These are phyloP conservation scores for Zygoascus ofunaensis DNA, from an alignment of 805 yeast genomes.

Conservation along the genomic window DNA sequence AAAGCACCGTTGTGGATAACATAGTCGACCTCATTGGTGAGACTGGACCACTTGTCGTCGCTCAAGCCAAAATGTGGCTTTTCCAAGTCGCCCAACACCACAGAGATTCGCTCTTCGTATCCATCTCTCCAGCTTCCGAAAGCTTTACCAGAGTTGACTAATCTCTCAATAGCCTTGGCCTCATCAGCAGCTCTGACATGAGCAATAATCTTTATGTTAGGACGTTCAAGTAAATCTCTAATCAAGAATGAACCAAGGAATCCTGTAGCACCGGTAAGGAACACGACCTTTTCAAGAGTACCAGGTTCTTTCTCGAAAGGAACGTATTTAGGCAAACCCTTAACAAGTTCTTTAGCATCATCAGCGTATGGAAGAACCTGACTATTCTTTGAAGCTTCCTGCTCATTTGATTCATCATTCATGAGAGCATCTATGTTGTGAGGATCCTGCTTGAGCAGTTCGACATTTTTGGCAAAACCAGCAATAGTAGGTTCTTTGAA, in stretches of 20 bases:
- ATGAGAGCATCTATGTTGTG: background rate
- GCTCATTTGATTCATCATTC: constrained; percentile 32
- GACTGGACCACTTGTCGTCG: constrained; percentile 45
- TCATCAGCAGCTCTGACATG: constrained; percentile 81
- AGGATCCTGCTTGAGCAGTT: constrained; percentile 34
- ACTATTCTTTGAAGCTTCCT: constrained; percentile 27
- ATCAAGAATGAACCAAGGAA: constrained; percentile 88
- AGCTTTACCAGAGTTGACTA: constrained; percentile 63
- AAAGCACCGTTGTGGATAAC: constrained; percentile 95
- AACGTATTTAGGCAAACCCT: constrained; percentile 32
- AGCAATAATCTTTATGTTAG: constrained; percentile 57
- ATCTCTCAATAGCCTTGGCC: constrained; percentile 64
- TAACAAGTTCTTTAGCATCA: constrained; percentile 56
- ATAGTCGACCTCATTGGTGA: constrained; percentile 60
- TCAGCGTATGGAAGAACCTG: constrained; percentile 44
- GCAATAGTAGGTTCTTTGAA: constrained; percentile 83
- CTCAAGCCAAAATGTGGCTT: constrained; percentile 61
- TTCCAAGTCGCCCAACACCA: constrained; percentile 78
- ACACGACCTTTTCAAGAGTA: constrained; percentile 41
- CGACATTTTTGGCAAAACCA: constrained; percentile 67
- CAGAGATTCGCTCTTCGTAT: constrained; percentile 50
- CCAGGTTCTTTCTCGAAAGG: constrained; percentile 27
- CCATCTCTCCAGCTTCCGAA: constrained; percentile 72
- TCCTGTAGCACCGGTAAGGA: constrained; percentile 94
- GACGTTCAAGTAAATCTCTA: constrained; percentile 60